Conservation (phyloP, 345 rosid genomes). For the thale cress (Arabidopsis thaliana) region TAIR10.1 NC_003076.8:21715501-21716000, state of each 20-base stretch:
- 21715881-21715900: slow-evolving; percentile 85
- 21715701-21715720: slow-evolving; percentile 61
- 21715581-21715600: slow-evolving; percentile 76
- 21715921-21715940: slow-evolving; percentile 65
- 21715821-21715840: slow-evolving; percentile 75
- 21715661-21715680: slow-evolving; percentile 69
- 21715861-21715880: slow-evolving; percentile 78
- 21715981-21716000: slow-evolving; percentile 82
- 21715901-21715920: slow-evolving; percentile 82
- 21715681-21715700: slow-evolving; percentile 76
- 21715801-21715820: slow-evolving; percentile 70
- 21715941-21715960: slow-evolving; percentile 77
- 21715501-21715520: slow-evolving; percentile 76
- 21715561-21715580: slow-evolving; percentile 79
- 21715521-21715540: slow-evolving; percentile 72
- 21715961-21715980: slow-evolving; percentile 75
- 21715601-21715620: slow-evolving; percentile 74
- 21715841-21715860: slow-evolving; percentile 74
- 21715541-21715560: slow-evolving; percentile 72
- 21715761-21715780: slow-evolving; percentile 73
- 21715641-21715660: slow-evolving; percentile 65
- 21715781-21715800: slow-evolving; percentile 69
- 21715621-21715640: slow-evolving; percentile 74
- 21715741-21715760: slow-evolving; percentile 82
- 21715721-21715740: slow-evolving; percentile 69